Percentiles rank a stretch among this genome's conserved stretches.
phyloP scores from a whole-genome alignment of 768 basidiomycete species.

The Tulasnella sp. region DNA sequence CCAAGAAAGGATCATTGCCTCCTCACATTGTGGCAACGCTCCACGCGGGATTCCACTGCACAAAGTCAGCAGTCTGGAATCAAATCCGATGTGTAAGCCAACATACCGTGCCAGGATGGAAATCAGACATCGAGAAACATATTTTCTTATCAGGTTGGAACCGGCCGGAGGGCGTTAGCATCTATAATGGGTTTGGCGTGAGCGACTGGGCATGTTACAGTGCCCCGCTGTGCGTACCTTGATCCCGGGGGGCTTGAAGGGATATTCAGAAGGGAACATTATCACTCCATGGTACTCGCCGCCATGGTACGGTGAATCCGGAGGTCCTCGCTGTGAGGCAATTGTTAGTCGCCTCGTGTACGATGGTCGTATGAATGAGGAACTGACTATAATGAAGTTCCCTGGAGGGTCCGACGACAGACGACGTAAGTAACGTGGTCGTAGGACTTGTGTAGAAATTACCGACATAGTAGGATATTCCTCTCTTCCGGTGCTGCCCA shows the following conservation, averaged over 20 bases:
- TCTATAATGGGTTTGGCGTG: slow-evolving; percentile 34
- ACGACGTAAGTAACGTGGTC: neutral
- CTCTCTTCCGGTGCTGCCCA: slow-evolving; percentile 95
- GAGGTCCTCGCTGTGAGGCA: slow-evolving; percentile 64
- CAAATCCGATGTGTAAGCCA: neutral
- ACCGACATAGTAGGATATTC: slow-evolving; percentile 89
- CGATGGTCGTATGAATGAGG: neutral
- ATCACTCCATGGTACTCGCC: slow-evolving; percentile 94
- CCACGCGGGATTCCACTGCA: slow-evolving; percentile 91
- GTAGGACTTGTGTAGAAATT: neutral
- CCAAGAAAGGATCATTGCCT: slow-evolving; percentile 10
- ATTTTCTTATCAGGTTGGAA: slow-evolving; percentile 92
- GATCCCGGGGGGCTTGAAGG: slow-evolving; percentile 93
- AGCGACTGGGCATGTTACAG: neutral
- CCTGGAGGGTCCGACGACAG: slow-evolving; percentile 36
- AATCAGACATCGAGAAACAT: slow-evolving; percentile 96
- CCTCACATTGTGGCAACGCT: slow-evolving; percentile 86
- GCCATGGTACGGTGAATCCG: slow-evolving; percentile 79
- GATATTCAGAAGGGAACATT: slow-evolving; percentile 87
- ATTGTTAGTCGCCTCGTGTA: neutral
- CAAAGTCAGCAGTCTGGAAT: neutral
- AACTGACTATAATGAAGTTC: slow-evolving; percentile 83
- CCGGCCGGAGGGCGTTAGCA: slow-evolving; percentile 82
- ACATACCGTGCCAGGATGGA: slow-evolving; percentile 77
- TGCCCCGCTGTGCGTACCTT: slow-evolving; percentile 42